A percentile compares a stretch with the other conserved stretches of the same genome.
Conservation (phyloP, 345 rosid species). For the Cardiospermum halicacabum region DNA sequence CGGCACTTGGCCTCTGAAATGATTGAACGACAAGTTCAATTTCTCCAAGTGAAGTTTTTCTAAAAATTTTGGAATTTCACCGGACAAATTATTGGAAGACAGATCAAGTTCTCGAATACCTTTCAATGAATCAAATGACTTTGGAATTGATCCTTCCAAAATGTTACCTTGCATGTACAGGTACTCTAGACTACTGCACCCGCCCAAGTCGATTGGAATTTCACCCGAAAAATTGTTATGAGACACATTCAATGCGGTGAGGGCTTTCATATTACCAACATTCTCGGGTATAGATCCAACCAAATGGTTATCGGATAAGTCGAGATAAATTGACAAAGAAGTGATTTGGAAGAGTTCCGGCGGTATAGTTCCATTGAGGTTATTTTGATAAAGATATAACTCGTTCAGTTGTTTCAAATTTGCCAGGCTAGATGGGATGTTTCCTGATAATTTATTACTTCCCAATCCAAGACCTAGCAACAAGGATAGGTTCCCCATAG, state of each 20-base stretch:
- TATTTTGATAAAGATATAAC: background rate
- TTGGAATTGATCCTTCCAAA: slow-evolving; percentile 7
- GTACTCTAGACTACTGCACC: background rate
- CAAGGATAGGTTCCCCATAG: slow-evolving; percentile 11
- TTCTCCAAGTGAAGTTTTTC: background rate
- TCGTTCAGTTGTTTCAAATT: background rate
- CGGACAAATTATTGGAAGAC: slow-evolving; percentile 9
- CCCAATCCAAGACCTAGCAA: background rate
- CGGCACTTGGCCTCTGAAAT: too few relatives aligned
- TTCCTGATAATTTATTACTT: slow-evolving; percentile 14
- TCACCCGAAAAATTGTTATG: slow-evolving; percentile 5
- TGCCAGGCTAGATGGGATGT: slow-evolving; percentile 9
- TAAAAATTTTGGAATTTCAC: slow-evolving; percentile 5
- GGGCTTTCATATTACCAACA: slow-evolving; percentile 8
- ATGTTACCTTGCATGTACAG: slow-evolving; percentile 7
- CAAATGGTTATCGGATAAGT: slow-evolving; percentile 16
- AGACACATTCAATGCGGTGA: background rate
- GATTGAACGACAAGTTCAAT: too few relatives aligned
- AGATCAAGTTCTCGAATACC: slow-evolving; percentile 12
- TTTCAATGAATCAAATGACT: slow-evolving; percentile 5
- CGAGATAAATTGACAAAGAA: slow-evolving; percentile 3
- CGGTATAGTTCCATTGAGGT: slow-evolving; percentile 16
- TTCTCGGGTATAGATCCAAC: slow-evolving; percentile 7
- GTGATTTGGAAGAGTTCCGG: slow-evolving; percentile 8
- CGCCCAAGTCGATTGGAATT: background rate